Conservation (phyloP, 352 stramenopile species). For the Phytophthora parvispora region DNA sequence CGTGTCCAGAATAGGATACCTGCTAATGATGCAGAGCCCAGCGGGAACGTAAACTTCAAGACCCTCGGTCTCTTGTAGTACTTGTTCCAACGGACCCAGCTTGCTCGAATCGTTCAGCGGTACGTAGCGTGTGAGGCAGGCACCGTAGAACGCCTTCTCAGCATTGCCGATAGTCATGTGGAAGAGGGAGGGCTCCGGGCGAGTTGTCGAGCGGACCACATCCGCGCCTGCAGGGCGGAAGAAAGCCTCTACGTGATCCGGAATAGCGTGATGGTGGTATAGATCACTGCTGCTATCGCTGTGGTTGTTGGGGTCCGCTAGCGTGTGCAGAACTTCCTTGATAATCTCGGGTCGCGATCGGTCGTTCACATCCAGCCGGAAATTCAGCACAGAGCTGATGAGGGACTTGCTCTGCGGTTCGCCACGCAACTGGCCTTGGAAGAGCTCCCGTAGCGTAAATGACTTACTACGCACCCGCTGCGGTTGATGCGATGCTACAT, state of each 20-base stretch:
- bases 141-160: constrained; percentile 86
- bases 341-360: constrained; percentile 65
- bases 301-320: constrained; percentile 55
- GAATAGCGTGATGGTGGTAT: constrained; percentile 80
- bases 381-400: constrained; percentile 79
- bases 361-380: constrained; percentile 71
- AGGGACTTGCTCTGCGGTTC: constrained; percentile 72
- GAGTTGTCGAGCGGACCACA: constrained; percentile 66
- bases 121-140: constrained; percentile 86
- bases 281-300: constrained; percentile 68
- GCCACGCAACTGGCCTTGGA: constrained; percentile 69
- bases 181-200: constrained; percentile 75
- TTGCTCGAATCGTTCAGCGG: constrained; percentile 71
- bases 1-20: constrained; percentile 85
- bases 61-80: constrained; percentile 84
- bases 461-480: constrained; percentile 79
- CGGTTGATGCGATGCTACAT: constrained; percentile 83
- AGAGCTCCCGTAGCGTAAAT: constrained; percentile 73
- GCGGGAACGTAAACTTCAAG: constrained; percentile 83
- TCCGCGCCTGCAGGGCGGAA: constrained; percentile 73
- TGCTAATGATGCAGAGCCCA: constrained; percentile 85
- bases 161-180: constrained; percentile 88
- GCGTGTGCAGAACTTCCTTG: constrained; percentile 77
- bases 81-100: constrained; percentile 78
- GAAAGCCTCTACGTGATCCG: constrained; percentile 87